Evolutionary conservation across 23 red algal genomes (phyloP).

Genomic region (Gracilariopsis chorda): DNA sequence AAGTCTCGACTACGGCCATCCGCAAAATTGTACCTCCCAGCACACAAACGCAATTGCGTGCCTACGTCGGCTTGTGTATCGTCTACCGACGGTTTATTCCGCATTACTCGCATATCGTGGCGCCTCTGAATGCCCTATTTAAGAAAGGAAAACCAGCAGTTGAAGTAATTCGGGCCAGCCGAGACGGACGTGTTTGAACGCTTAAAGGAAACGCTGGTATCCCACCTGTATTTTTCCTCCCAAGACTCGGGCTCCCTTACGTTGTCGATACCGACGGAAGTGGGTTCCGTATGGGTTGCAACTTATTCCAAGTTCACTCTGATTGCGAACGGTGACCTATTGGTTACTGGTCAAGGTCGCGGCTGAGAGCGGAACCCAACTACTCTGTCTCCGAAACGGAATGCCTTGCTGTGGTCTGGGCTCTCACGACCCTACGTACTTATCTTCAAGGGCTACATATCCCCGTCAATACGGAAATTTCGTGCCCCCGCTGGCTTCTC

Average conservation of each 20-base stretch:
- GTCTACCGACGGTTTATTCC: no score
- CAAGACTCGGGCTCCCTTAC: neutral
- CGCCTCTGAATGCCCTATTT: no score
- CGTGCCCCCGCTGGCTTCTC: neutral
- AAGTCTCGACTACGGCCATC: no score
- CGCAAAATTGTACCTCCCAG: no score
- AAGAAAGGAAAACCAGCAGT: no score
- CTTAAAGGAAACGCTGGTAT: no score
- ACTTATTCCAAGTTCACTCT: neutral
- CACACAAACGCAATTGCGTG: no score
- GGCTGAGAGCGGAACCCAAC: neutral
- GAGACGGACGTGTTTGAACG: no score
- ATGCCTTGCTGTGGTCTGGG: slow-evolving; percentile 25
- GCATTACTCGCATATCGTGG: no score
- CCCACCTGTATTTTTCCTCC: neutral
- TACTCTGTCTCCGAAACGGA: slow-evolving; percentile 8
- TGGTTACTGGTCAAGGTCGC: neutral
- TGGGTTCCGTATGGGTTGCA: neutral
- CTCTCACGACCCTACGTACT: neutral
- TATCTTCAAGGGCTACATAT: neutral
- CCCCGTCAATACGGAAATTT: neutral
- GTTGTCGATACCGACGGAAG: slow-evolving; percentile 20
- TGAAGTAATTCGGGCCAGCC: no score
- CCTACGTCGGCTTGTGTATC: no score
- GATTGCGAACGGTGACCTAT: neutral